Evolutionary conservation across 1,284 basidiomycete species (phyloP), one percentile per base, ranked within the genome.

Genomic region (Ganoderma lingzhi): DNA sequence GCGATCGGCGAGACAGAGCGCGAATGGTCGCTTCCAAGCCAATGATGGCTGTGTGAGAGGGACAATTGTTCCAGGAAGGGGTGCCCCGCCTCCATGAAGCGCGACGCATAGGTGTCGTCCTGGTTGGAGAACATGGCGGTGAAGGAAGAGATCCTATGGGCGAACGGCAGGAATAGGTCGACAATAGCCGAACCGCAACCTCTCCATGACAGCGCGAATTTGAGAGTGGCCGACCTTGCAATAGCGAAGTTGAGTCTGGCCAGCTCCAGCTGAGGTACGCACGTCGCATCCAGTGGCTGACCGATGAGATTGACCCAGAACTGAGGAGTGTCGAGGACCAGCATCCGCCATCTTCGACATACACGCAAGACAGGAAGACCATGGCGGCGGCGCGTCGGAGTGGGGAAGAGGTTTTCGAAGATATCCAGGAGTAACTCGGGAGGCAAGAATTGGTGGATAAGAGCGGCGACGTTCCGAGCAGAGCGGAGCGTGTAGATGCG

Each of bases 401-500:
- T 32, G 48, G 45, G 62, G 30, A 10, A 19, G 35, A 63, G 9
- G 23, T 53, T 23, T 12, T 12, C 45, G 32, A 53, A 63, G 32
- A 63, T 53, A 0, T 55, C 48, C 32, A 51, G 51, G 30, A 63
- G 35, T 1, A 63, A 9, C 48, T 63, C 62, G 12, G 37, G 35
- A 23, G 62, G 62, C 14, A 63, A 48, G 19, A 39, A 37, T 32
- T 17, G 48, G 37, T 63, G 32, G 62, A 63, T 55, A 1, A 35
- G 48, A 4, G 23, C n/a, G 6, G 15, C 32, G 35, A 10, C 30
- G 37, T 63, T 63, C 8, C 51, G 48, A 8, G 35, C n/a, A 6
- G 48, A 53, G 28, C 62, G 45, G n/a, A 63, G 62, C 23, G 45
- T 37, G 28, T 48, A 35, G 14, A 63, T 44, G 9, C 12, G 60